A percentile compares a stretch with the other conserved stretches of the same genome.
These are phyloP conservation scores for Colletotrichum echinochloae DNA, from an alignment of 2,329 filamentous ascomycete genomes.

Conservation along the genomic window DNA sequence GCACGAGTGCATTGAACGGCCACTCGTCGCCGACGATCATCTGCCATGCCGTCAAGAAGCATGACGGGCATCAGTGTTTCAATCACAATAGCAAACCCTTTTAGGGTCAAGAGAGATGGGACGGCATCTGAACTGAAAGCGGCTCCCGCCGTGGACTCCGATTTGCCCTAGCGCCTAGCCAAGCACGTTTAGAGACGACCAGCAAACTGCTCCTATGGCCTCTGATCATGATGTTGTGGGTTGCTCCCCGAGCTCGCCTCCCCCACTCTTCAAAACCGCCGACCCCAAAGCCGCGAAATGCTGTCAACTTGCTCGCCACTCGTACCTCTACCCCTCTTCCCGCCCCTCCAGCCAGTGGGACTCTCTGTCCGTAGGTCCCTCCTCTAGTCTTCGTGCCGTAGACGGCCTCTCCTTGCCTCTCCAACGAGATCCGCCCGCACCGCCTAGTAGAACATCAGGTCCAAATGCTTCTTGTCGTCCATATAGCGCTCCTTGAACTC, in stretches of 20 bases:
- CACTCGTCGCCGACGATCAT: not conserved
- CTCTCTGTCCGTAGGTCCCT: not conserved
- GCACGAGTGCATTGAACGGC: not conserved
- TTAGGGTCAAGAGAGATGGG: not conserved
- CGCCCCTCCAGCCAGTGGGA: not conserved
- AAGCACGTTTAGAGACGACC: not conserved
- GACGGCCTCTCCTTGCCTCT: not conserved
- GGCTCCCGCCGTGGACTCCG: constrained; percentile 4
- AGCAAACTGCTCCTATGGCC: not conserved
- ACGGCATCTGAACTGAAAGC: constrained; percentile 6
- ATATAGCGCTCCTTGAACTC: constrained; percentile 79
- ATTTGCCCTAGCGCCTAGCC: constrained; percentile 4
- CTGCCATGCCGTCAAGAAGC: not conserved
- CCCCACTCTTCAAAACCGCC: not conserved
- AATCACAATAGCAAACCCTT: not conserved
- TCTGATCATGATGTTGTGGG: not conserved
- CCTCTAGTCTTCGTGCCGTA: not conserved
- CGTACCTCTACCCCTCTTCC: not conserved
- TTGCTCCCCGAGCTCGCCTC: not conserved
- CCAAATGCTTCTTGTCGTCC: constrained; percentile 67
- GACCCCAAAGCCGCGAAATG: not conserved
- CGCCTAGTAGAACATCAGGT: constrained; percentile 72
- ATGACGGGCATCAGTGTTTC: constrained; percentile 26
- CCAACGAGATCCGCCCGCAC: too few species aligned
- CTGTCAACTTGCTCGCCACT: not conserved